phyloP scores from a whole-genome alignment of 2,329 filamentous ascomycete species.

The Tolypocladium pustulatum region DNA sequence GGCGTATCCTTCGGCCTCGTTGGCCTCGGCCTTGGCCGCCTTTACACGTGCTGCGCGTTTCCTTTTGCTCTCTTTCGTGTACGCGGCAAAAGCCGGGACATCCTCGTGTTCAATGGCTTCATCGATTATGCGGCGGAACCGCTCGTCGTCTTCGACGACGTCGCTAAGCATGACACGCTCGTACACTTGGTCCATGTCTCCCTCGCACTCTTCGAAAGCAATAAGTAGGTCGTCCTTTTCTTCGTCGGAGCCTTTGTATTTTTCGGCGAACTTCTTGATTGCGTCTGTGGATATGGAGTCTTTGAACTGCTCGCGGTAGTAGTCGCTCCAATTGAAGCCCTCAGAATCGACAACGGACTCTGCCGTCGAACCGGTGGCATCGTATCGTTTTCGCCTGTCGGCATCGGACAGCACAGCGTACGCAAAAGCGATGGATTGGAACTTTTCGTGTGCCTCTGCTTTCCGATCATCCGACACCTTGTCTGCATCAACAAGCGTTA shows the following conservation, averaged over 20 bases:
- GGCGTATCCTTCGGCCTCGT: slow-evolving; percentile 64
- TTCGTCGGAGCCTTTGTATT: slow-evolving; percentile 80
- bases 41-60: slow-evolving; percentile 48
- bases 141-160: slow-evolving; percentile 71
- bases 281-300: slow-evolving; percentile 64
- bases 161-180: slow-evolving; percentile 79
- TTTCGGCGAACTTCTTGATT: slow-evolving; percentile 63
- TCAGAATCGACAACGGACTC: slow-evolving; percentile 69
- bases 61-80: slow-evolving; percentile 62
- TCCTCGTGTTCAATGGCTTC: slow-evolving; percentile 62
- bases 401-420: slow-evolving; percentile 87
- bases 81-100: slow-evolving; percentile 56
- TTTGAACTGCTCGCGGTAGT: slow-evolving; percentile 75
- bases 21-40: slow-evolving; percentile 54
- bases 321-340: slow-evolving; percentile 83
- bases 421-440: slow-evolving; percentile 87
- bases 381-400: slow-evolving; percentile 72
- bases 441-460: slow-evolving; percentile 63
- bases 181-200: slow-evolving; percentile 69
- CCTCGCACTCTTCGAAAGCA: slow-evolving; percentile 63
- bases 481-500: slow-evolving; percentile 39
- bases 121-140: slow-evolving; percentile 74
- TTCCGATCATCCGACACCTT: slow-evolving; percentile 63
- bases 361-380: slow-evolving; percentile 78
- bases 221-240: slow-evolving; percentile 68